phyloP scores from a whole-genome alignment of 2,329 filamentous ascomycete genomes.

The Pseudogymnoascus sp. region DNA sequence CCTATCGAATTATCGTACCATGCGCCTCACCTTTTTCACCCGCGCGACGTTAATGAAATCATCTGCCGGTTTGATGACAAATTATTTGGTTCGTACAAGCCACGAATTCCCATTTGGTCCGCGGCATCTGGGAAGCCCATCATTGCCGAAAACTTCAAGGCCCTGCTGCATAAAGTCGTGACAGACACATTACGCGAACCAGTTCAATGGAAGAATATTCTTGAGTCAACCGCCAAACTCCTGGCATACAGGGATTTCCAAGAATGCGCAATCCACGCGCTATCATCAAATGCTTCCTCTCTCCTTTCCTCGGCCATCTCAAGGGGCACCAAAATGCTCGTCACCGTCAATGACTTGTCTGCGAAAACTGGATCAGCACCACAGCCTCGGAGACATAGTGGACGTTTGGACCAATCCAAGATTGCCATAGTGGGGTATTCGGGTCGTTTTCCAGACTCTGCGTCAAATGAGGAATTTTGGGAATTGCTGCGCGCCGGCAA shows the following conservation, averaged over 20 bases:
- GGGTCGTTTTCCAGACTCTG: conserved; percentile 65
- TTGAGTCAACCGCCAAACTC: neutral
- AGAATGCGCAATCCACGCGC: neutral
- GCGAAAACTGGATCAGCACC: neutral
- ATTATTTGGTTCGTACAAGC: conserved; percentile 4
- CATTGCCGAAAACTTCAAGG: conserved; percentile 11
- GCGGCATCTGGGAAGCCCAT: conserved; percentile 7
- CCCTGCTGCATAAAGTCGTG: conserved; percentile 16
- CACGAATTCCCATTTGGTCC: conserved; percentile 16
- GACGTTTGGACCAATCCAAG: conserved; percentile 45
- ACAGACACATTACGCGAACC: conserved; percentile 18
- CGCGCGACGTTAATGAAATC: conserved; percentile 12
- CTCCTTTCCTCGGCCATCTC: neutral
- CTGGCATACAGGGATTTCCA: neutral
- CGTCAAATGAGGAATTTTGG: conserved; percentile 62
- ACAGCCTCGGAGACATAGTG: neutral
- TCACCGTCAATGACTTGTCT: conserved; percentile 1
- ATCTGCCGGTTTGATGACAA: conserved; percentile 1
- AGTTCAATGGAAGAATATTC: conserved; percentile 11
- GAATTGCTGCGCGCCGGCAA: conserved; percentile 65
- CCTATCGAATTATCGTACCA: conserved; percentile 20
- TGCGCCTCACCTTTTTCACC: conserved; percentile 20
- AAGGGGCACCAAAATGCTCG: neutral
- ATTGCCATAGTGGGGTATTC: conserved; percentile 78
- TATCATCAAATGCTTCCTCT: neutral